phyloP scores from a whole-genome alignment of 2,329 filamentous ascomycete species.

The Apiospora koreana region DNA sequence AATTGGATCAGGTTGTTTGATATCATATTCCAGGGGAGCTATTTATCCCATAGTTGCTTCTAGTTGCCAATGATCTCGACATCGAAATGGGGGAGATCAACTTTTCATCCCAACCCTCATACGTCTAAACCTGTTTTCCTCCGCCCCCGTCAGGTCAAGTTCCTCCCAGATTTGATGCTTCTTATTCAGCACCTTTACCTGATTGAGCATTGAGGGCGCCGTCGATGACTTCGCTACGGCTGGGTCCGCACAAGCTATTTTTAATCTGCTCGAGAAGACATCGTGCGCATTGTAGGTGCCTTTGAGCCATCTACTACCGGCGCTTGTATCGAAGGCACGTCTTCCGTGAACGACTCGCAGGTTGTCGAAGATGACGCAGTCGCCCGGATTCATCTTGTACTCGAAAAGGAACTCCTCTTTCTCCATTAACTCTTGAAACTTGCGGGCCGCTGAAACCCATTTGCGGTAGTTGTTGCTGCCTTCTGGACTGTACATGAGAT shows the following conservation, averaged over 20 bases:
- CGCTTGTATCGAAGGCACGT: constrained; percentile 67
- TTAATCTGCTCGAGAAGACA: constrained; percentile 20
- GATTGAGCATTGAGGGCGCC: neutral
- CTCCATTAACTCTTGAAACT: constrained; percentile 63
- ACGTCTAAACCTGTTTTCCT: too few relatives aligned
- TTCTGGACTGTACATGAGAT: constrained; percentile 5
- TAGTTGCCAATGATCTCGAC: too few relatives aligned
- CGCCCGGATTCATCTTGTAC: constrained; percentile 74
- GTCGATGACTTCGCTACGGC: neutral
- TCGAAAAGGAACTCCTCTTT: constrained; percentile 62
- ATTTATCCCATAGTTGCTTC: too few relatives aligned
- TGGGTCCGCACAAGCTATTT: neutral
- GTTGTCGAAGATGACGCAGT: constrained; percentile 95
- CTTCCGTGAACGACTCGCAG: constrained; percentile 82
- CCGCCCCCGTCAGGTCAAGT: too few relatives aligned
- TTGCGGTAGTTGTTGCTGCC: constrained; percentile 15
- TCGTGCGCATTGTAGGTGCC: constrained; percentile 73
- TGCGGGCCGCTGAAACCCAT: constrained; percentile 51
- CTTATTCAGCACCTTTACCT: neutral
- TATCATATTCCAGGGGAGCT: too few relatives aligned
- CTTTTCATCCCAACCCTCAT: too few relatives aligned
- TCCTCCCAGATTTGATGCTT: neutral
- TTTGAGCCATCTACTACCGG: constrained; percentile 77
- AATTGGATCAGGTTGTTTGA: neutral
- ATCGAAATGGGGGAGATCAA: too few relatives aligned